Percentiles rank a stretch among this genome's conserved stretches.
These are phyloP conservation scores for Botrytis sinoallii DNA, from an alignment of 2,329 filamentous ascomycete species.

Conservation along the genomic window DNA sequence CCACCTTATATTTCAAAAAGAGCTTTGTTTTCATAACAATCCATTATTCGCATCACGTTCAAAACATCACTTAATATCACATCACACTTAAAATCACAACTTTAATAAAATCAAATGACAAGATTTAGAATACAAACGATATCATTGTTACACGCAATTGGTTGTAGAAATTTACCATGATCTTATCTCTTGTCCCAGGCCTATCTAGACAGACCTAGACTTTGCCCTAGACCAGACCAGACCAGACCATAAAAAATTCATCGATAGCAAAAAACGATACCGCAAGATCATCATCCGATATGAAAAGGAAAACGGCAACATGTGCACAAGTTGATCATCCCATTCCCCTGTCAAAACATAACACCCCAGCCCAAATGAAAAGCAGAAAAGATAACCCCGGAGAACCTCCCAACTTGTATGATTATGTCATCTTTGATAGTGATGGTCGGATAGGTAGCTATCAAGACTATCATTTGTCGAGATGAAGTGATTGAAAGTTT, in stretches of 20 bases:
- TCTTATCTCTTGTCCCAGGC: neutral
- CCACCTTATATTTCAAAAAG: neutral
- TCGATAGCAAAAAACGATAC: conserved; percentile 5
- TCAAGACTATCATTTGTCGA: conserved; percentile 22
- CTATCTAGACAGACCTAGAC: conserved; percentile 13
- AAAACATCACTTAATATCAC: neutral
- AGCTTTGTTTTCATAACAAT: neutral
- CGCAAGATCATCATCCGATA: conserved; percentile 13
- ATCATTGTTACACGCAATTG: conserved; percentile 33
- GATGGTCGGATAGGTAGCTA: conserved; percentile 12
- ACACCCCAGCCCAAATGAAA: conserved; percentile 35
- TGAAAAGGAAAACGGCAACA: conserved; percentile 30
- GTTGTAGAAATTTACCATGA: conserved; percentile 23
- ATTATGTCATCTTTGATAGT: conserved; percentile 21
- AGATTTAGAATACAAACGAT: conserved; percentile 37
- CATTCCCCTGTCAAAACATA: conserved; percentile 31
- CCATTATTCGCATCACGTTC: neutral
- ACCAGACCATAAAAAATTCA: conserved; percentile 3
- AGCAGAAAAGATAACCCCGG: conserved; percentile 27
- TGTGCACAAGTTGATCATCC: conserved; percentile 23
- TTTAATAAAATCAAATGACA: conserved; percentile 16
- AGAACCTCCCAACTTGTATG: conserved; percentile 20
- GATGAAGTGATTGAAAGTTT: conserved; percentile 24
- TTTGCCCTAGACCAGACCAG: conserved; percentile 19
- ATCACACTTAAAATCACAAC: neutral